Base-by-base conservation (phyloP, 768 basidiomycete species). In the Phylloporus sp. region DNA sequence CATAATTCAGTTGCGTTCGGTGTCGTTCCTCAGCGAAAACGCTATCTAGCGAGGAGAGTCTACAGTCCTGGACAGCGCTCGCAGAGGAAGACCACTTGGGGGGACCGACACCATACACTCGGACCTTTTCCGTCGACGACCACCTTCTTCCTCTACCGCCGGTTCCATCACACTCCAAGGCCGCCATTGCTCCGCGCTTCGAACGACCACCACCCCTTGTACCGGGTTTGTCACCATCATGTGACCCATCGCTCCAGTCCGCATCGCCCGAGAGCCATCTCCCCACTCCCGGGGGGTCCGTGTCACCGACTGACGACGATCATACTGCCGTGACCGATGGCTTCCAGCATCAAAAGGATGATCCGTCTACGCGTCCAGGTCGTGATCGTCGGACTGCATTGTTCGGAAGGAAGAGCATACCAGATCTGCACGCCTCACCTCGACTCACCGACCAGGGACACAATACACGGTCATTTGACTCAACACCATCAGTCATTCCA, bases 401-500 rank as follows among this genome's bases (percentile, higher is more conserved):
- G 24, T 57, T 67, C 3, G 72, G 72, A 27, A 93, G 90, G 72
- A 89, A 93, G 67, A 92, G 90, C 47, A 72, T 95, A 46, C 92
- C 93, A 7, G 91, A 96, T 60, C 70, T 95, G 38, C 78, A 86
- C 22, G 78, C 68, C 14, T 69, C 73, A 24, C 21, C 53, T 37
- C 77, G 72, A 37, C 59, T 75, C 31, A 70, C 65, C 69, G 49
- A 57, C 47, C 46, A 49, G 13, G 52, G 53, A 47, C 43, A 48
- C 36, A 45, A 32, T 24, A 60, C 61, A 54, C 61, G 61, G 42
- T 46, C 53, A 43, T 60, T 62, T 14, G 65, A 67, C 23, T 48
- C 60, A 27, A 50, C 58, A 13, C 21, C 53, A 36, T 53, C 39
- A 3, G 13, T 33, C 17, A 36, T 48, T 24, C 52, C 55, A 35